Evolutionary conservation across 176 grass and related monocot genomes (phyloP).

Genomic region (Juncus inflexus): DNA sequence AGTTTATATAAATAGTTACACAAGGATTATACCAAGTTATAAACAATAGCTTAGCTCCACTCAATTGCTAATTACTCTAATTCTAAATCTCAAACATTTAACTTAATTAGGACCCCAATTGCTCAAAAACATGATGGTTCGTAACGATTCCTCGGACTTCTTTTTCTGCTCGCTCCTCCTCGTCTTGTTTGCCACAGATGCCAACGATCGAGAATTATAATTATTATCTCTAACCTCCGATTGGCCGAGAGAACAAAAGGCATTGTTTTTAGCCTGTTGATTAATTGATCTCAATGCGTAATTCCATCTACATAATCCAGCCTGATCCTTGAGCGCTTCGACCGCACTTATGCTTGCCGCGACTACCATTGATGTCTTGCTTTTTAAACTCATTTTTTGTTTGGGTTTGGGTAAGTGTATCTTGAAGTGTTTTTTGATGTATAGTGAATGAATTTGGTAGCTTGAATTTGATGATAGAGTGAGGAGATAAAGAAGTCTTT

Average conservation of each 20-base stretch:
- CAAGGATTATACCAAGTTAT: too few species aligned
- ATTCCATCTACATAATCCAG: constrained; percentile 59
- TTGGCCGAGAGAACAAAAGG: constrained; percentile 14
- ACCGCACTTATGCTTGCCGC: constrained; percentile 53
- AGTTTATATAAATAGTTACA: too few species aligned
- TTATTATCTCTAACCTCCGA: neutral
- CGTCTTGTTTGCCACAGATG: neutral
- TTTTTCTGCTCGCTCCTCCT: constrained; percentile 10
- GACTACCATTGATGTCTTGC: constrained; percentile 30
- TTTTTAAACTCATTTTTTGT: too few species aligned
- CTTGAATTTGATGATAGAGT: too few species aligned
- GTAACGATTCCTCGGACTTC: constrained; percentile 42
- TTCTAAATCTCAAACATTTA: neutral
- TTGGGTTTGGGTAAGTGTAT: too few species aligned
- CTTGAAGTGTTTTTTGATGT: too few species aligned
- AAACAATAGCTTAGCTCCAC: too few species aligned
- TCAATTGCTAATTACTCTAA: too few species aligned
- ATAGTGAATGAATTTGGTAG: too few species aligned
- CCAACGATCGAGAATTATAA: neutral
- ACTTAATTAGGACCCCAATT: constrained; percentile 50
- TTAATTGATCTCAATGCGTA: constrained; percentile 43
- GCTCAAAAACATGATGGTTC: constrained; percentile 58
- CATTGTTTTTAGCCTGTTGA: constrained; percentile 28
- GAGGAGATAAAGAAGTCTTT: too few species aligned
- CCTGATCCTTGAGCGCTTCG: constrained; percentile 74